A percentile compares a stretch with the other conserved stretches of the same genome.
Evolutionary conservation across 2,329 filamentous ascomycete genomes (phyloP).

Genomic region (Xylaria multiplex): DNA sequence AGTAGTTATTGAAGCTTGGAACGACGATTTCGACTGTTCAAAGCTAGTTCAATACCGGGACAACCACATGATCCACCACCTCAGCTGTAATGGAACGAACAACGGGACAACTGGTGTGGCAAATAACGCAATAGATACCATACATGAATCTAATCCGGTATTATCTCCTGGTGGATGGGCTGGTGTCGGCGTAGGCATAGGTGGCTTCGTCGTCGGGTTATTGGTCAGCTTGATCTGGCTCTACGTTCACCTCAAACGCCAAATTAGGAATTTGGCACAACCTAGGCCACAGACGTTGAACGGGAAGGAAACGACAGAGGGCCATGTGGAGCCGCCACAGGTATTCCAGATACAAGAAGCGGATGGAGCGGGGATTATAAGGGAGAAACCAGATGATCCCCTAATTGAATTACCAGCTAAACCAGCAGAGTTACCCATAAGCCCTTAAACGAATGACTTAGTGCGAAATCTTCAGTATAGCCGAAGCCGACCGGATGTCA

Average conservation of each 20-base stretch:
- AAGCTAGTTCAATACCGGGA: not conserved
- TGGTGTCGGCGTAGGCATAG: not conserved
- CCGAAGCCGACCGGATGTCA: too few species aligned
- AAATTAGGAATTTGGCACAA: not conserved
- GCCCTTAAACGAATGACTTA: too few species aligned
- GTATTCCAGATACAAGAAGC: too few species aligned
- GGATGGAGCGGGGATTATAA: too few species aligned
- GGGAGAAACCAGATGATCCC: too few species aligned
- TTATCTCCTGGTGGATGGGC: not conserved
- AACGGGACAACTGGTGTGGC: not conserved
- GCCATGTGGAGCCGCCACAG: too few species aligned
- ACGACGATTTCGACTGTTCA: slow-evolving; percentile 14
- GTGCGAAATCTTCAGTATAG: too few species aligned
- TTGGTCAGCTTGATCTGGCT: not conserved
- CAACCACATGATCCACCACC: slow-evolving; percentile 7
- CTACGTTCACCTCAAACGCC: slow-evolving; percentile 5
- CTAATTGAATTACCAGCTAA: too few species aligned
- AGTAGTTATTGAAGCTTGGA: slow-evolving; percentile 4
- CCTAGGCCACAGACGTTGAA: not conserved
- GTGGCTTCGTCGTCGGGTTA: slow-evolving; percentile 1
- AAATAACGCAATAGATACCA: too few species aligned
- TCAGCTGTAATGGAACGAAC: slow-evolving; percentile 16
- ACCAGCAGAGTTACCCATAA: too few species aligned
- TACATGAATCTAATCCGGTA: too few species aligned
- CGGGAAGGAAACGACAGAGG: too few species aligned